Conservation (phyloP, 2,329 filamentous ascomycete genomes). For the Diatrype stigma region DNA sequence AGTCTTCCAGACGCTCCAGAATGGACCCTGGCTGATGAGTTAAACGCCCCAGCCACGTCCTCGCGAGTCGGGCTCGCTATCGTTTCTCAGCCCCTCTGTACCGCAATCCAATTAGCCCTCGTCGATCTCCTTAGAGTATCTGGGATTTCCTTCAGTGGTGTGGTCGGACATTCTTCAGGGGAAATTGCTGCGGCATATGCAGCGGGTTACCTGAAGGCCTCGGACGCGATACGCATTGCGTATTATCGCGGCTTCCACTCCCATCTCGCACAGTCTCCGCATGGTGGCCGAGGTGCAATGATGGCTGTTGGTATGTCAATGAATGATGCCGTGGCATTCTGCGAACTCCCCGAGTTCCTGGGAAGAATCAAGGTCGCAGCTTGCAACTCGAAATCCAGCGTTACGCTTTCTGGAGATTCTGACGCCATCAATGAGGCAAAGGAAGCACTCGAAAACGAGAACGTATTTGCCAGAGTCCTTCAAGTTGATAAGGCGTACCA, state of each 20-base stretch:
- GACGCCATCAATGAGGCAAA: not conserved
- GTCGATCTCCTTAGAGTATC: constrained; percentile 31
- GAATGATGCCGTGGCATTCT: not conserved
- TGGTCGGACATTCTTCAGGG: constrained; percentile 39
- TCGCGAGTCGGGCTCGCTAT: constrained; percentile 14
- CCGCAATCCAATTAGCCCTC: constrained; percentile 37
- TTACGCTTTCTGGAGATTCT: not conserved
- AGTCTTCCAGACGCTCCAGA: constrained; percentile 2
- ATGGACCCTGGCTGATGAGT: constrained; percentile 4
- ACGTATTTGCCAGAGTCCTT: not conserved
- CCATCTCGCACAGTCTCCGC: not conserved
- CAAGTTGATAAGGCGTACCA: constrained; percentile 21
- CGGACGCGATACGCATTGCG: constrained; percentile 27
- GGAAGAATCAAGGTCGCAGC: not conserved
- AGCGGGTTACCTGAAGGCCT: constrained; percentile 28
- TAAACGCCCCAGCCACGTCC: not conserved
- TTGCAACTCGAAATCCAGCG: not conserved
- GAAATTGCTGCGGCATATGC: constrained; percentile 41
- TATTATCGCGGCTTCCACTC: constrained; percentile 17
- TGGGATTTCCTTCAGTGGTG: constrained; percentile 30
- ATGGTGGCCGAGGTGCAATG: not conserved
- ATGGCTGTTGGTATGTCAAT: not conserved
- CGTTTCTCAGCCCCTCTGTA: constrained; percentile 33
- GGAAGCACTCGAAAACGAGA: not conserved
- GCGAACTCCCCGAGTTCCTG: not conserved